Conservation (phyloP, 768 basidiomycete species). For the Boletus sp. region DNA sequence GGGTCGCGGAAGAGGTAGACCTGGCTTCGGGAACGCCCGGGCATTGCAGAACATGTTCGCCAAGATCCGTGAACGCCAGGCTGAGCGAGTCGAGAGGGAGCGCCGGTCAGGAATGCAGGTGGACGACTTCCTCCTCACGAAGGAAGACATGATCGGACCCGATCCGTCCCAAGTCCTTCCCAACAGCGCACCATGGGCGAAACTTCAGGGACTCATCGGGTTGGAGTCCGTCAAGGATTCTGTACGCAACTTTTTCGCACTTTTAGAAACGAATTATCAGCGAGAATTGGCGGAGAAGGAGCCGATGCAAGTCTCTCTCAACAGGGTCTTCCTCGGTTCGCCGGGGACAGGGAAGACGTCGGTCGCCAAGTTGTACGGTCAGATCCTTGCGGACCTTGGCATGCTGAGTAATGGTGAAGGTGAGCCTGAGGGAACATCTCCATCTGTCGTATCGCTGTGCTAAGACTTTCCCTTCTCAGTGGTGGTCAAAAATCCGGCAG, state of each 20-base stretch:
- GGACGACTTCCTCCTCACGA: slow-evolving; percentile 52
- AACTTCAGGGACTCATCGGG: slow-evolving; percentile 54
- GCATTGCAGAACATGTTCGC: slow-evolving; percentile 54
- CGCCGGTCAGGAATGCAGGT: slow-evolving; percentile 39
- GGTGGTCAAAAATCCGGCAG: slow-evolving; percentile 64
- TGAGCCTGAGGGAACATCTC: slow-evolving; percentile 27
- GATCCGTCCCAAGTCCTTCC: slow-evolving; percentile 51
- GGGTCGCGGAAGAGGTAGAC: slow-evolving; percentile 54
- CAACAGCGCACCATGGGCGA: slow-evolving; percentile 49
- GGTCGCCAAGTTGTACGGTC: slow-evolving; percentile 66
- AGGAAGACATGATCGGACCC: slow-evolving; percentile 65
- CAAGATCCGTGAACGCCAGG: slow-evolving; percentile 51
- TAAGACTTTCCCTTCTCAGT: slow-evolving; percentile 37
- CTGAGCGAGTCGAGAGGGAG: slow-evolving; percentile 43
- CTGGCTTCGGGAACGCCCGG: slow-evolving; percentile 71
- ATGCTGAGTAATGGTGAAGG: slow-evolving; percentile 75
- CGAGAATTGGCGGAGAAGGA: slow-evolving; percentile 58
- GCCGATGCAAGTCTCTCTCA: slow-evolving; percentile 54
- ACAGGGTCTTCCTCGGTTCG: slow-evolving; percentile 65
- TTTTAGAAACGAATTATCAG: slow-evolving; percentile 54
- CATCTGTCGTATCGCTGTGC: not conserved
- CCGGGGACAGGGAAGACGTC: slow-evolving; percentile 76
- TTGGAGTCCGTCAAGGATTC: slow-evolving; percentile 57
- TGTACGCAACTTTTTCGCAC: slow-evolving; percentile 46
- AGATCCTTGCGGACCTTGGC: slow-evolving; percentile 58